phyloP scores from a whole-genome alignment of 2,329 filamentous ascomycete genomes.

The Hymenoscyphus occultus region DNA sequence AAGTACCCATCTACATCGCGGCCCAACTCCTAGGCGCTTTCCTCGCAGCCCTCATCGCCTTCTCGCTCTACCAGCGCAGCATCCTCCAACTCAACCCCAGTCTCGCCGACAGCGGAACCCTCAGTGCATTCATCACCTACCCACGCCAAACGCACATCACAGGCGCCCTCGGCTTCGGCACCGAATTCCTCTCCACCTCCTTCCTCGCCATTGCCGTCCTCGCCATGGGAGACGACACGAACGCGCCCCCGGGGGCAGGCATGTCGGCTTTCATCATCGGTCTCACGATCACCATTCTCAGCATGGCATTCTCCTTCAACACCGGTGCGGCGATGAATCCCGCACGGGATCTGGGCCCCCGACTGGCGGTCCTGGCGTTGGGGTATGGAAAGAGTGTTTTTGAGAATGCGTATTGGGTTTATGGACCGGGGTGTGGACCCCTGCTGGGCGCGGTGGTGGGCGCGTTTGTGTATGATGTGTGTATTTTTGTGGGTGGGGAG shows the following conservation, averaged over 20 bases:
- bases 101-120: slow-evolving; percentile 33
- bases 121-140: slow-evolving; percentile 45
- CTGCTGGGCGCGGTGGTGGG: slow-evolving; percentile 42
- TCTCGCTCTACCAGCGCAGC: slow-evolving; percentile 42
- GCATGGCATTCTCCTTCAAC: slow-evolving; percentile 44
- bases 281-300: slow-evolving; percentile 39
- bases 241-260: slow-evolving; percentile 47
- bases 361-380: slow-evolving; percentile 44
- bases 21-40: slow-evolving; percentile 54
- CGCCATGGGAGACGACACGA: slow-evolving; percentile 45
- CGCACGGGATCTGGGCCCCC: slow-evolving; percentile 48
- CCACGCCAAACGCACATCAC: slow-evolving; percentile 41
- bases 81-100: slow-evolving; percentile 32
- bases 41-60: slow-evolving; percentile 46
- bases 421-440: slow-evolving; percentile 42
- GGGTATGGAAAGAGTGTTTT: slow-evolving; percentile 45
- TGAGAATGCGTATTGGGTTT: slow-evolving; percentile 42
- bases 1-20: slow-evolving; percentile 48
- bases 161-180: slow-evolving; percentile 44
- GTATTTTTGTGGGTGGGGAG: slow-evolving; percentile 50
- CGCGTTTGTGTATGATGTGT: slow-evolving; percentile 49
- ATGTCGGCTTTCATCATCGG: slow-evolving; percentile 51
- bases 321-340: slow-evolving; percentile 49
- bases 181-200: slow-evolving; percentile 44
- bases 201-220: slow-evolving; percentile 44